Percentiles rank a stretch among this genome's conserved stretches.
These are phyloP conservation scores for Leucoagaricus sp. DNA, from an alignment of 1,284 basidiomycete genomes.

Conservation along the genomic window DNA sequence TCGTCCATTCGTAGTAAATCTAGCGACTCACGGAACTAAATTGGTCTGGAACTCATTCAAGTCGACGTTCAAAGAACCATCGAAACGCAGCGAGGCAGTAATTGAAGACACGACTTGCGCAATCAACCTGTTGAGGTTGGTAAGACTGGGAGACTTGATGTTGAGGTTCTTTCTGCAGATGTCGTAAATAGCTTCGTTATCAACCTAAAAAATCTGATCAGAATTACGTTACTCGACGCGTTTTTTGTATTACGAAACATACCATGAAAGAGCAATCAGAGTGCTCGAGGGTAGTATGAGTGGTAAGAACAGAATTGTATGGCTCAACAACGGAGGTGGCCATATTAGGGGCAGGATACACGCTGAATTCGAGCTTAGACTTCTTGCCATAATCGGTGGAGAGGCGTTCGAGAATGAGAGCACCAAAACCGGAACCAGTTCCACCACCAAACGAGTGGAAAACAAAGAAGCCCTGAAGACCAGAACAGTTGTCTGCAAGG, in stretches of 20 bases:
- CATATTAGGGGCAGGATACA: conserved; percentile 94
- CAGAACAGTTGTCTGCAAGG: conserved; percentile 96
- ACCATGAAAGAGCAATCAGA: conserved; percentile 99
- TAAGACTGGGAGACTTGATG: conserved; percentile 87
- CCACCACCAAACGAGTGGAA: conserved; percentile 99
- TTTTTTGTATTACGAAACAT: conserved; percentile 13
- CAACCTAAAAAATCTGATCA: conserved; percentile 55
- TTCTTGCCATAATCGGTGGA: conserved; percentile 99
- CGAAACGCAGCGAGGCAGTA: conserved; percentile 96
- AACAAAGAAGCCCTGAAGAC: conserved; percentile 99
- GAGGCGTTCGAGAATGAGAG: conserved; percentile 93
- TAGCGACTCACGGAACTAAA: conserved; percentile 79
- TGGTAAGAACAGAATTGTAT: conserved; percentile 99
- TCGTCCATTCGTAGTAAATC: conserved; percentile 6
- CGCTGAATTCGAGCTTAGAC: conserved; percentile 98
- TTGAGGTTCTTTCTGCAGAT: conserved; percentile 97
- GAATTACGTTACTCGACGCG: background rate
- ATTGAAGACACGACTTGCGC: conserved; percentile 98
- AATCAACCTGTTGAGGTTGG: conserved; percentile 95
- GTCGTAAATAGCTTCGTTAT: conserved; percentile 98
- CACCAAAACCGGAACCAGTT: conserved; percentile 99
- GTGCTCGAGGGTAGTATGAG: conserved; percentile 98
- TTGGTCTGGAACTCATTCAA: conserved; percentile 99
- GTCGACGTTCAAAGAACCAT: conserved; percentile 97
- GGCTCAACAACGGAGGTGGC: conserved; percentile 98